These are phyloP conservation scores for Leptographium procerum DNA, from an alignment of 2,329 filamentous ascomycete species.

Conservation along the genomic window DNA sequence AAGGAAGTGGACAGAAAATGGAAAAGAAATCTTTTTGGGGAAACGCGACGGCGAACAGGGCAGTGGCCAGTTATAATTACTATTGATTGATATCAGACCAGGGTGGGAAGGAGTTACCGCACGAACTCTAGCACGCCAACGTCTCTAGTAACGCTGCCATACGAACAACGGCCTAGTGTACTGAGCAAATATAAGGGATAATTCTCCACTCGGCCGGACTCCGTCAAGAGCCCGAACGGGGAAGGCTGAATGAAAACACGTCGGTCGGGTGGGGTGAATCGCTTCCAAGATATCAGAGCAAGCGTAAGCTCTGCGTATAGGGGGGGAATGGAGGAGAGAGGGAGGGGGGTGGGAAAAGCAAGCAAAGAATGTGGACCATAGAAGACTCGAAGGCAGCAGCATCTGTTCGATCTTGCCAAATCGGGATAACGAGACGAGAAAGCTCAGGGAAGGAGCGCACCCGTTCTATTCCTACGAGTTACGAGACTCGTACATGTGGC, in stretches of 20 bases:
- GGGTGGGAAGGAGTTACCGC: not conserved
- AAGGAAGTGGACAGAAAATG: not conserved
- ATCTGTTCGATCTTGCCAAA: not conserved
- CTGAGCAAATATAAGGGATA: not conserved
- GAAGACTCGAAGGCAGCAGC: not conserved
- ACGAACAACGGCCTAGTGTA: not conserved
- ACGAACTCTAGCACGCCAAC: not conserved
- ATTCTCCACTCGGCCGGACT: not conserved
- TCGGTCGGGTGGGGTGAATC: not conserved
- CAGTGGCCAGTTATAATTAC: not conserved
- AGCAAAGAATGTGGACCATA: not conserved
- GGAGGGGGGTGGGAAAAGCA: not conserved
- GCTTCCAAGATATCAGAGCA: too few species aligned
- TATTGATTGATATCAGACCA: too few species aligned
- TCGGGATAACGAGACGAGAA: not conserved
- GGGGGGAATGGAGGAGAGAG: too few species aligned
- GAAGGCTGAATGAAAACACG: not conserved
- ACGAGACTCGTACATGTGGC: not conserved
- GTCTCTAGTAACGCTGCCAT: not conserved
- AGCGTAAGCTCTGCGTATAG: not conserved
- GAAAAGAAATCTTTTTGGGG: not conserved
- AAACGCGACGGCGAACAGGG: not conserved
- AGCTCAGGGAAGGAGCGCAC: not conserved
- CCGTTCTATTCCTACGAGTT: not conserved
- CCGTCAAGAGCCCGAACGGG: conserved; percentile 2